Conservation (phyloP, 2,329 filamentous ascomycete species). For the Trichoderma sp. region DNA sequence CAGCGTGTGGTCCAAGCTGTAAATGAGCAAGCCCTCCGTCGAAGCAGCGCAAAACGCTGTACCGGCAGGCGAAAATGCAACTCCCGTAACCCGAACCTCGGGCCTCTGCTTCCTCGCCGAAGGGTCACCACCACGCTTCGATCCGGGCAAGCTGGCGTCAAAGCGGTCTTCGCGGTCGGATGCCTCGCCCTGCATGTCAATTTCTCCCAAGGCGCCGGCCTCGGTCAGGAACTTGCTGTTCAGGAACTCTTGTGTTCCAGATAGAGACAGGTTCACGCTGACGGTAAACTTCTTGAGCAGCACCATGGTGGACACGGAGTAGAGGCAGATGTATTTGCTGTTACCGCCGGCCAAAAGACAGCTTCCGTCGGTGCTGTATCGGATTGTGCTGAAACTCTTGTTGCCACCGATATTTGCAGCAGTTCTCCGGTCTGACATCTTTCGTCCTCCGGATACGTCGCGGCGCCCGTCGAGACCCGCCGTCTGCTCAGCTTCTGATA, state of each 20-base stretch:
- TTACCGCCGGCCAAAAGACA: slow-evolving; percentile 90
- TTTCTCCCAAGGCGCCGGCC: slow-evolving; percentile 78
- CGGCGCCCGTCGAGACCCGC: slow-evolving; percentile 85
- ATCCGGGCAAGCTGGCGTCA: slow-evolving; percentile 78
- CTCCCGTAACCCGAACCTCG: slow-evolving; percentile 79
- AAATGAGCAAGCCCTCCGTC: slow-evolving; percentile 91
- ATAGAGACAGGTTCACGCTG: slow-evolving; percentile 90
- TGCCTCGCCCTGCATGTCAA: slow-evolving; percentile 84
- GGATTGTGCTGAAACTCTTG: slow-evolving; percentile 85
- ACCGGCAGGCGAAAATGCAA: slow-evolving; percentile 87
- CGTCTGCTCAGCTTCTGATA: slow-evolving; percentile 83
- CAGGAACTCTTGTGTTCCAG: slow-evolving; percentile 94
- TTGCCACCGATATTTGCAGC: slow-evolving; percentile 89
- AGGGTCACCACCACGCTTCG: slow-evolving; percentile 80
- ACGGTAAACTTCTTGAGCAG: slow-evolving; percentile 95
- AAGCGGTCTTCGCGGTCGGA: slow-evolving; percentile 86
- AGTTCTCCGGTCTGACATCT: slow-evolving; percentile 81
- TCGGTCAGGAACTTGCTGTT: slow-evolving; percentile 92
- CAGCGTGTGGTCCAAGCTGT: slow-evolving; percentile 80
- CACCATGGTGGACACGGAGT: slow-evolving; percentile 90
- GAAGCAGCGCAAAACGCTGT: slow-evolving; percentile 91
- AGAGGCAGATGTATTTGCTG: slow-evolving; percentile 98
- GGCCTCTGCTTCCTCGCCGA: slow-evolving; percentile 74
- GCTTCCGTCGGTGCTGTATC: slow-evolving; percentile 88
- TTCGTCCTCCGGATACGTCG: slow-evolving; percentile 90